These are phyloP conservation scores for Trichoderma virens DNA, from an alignment of 495 filamentous ascomycete species.

Conservation along the genomic window DNA sequence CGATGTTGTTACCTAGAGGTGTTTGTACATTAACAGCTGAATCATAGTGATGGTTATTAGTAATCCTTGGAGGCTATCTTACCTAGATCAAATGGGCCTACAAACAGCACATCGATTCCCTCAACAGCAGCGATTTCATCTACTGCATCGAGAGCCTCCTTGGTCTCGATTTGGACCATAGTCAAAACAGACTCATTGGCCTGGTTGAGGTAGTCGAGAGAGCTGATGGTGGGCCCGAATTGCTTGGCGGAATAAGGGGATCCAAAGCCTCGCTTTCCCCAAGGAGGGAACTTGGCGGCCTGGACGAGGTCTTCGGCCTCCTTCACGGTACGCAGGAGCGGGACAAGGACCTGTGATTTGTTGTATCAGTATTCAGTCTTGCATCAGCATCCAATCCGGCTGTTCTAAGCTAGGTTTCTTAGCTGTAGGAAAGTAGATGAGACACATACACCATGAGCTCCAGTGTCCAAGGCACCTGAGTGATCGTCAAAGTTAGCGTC, in stretches of 20 bases:
- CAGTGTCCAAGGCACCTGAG: conserved; percentile 57
- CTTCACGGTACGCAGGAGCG: conserved; percentile 55
- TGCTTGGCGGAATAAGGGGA: conserved; percentile 59
- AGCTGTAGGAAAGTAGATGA: background rate
- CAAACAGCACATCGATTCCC: conserved; percentile 66
- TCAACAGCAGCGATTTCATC: conserved; percentile 64
- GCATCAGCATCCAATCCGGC: background rate
- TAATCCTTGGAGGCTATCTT: conserved; percentile 11
- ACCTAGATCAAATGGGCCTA: conserved; percentile 73
- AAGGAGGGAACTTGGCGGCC: conserved; percentile 60
- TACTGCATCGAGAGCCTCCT: conserved; percentile 60
- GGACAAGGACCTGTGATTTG: conserved; percentile 46
- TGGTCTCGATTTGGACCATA: conserved; percentile 78
- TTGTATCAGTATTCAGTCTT: conserved; percentile 18
- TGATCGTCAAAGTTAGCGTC: conserved; percentile 14
- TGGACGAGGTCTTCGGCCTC: conserved; percentile 52
- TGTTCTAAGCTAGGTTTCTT: background rate
- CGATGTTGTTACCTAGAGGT: conserved; percentile 54
- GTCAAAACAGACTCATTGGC: conserved; percentile 65
- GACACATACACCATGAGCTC: conserved; percentile 52
- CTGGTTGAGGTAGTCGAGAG: conserved; percentile 62
- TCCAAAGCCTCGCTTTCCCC: conserved; percentile 56
- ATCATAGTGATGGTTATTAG: background rate
- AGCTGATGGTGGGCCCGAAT: conserved; percentile 46
- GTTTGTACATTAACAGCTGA: conserved; percentile 6